These are phyloP conservation scores for Sporothrix protearum DNA, from an alignment of 2,329 filamentous ascomycete genomes.

Conservation along the genomic window DNA sequence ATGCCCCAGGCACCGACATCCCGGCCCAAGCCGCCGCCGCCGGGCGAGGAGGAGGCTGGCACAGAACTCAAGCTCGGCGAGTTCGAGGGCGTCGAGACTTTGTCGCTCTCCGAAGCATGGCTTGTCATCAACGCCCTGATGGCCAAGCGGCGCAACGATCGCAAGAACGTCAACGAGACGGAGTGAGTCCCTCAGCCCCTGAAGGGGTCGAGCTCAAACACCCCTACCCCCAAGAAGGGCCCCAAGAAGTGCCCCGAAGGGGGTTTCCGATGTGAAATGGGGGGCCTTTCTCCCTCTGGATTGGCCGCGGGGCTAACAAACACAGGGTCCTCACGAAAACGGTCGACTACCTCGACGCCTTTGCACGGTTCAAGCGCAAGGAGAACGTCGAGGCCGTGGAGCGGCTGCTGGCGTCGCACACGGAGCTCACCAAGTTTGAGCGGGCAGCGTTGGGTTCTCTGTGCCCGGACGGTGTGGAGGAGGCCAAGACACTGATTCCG, in stretches of 20 bases:
- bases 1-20: slow-evolving; percentile 51
- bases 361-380: slow-evolving; percentile 92
- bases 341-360: slow-evolving; percentile 87
- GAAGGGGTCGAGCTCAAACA: too few relatives aligned
- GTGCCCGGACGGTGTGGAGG: slow-evolving; percentile 88
- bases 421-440: slow-evolving; percentile 86
- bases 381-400: slow-evolving; percentile 95
- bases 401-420: slow-evolving; percentile 73
- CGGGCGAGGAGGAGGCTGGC: slow-evolving; percentile 84
- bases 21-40: slow-evolving; percentile 63
- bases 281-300: too few relatives aligned
- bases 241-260: too few relatives aligned
- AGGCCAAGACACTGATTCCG: slow-evolving; percentile 94
- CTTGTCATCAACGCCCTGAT: slow-evolving; percentile 89
- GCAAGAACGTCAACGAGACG: slow-evolving; percentile 78
- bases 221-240: too few relatives aligned
- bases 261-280: too few relatives aligned
- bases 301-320: not conserved
- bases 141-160: slow-evolving; percentile 71
- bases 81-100: slow-evolving; percentile 84
- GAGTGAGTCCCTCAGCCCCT: slow-evolving; percentile 52
- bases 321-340: slow-evolving; percentile 77
- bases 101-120: slow-evolving; percentile 88
- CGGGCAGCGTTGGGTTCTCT: slow-evolving; percentile 86
- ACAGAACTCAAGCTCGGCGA: slow-evolving; percentile 82